Percentiles rank a stretch among this genome's conserved stretches.
phyloP scores from a whole-genome alignment of 805 yeast genomes.

The Ogataea sp. region DNA sequence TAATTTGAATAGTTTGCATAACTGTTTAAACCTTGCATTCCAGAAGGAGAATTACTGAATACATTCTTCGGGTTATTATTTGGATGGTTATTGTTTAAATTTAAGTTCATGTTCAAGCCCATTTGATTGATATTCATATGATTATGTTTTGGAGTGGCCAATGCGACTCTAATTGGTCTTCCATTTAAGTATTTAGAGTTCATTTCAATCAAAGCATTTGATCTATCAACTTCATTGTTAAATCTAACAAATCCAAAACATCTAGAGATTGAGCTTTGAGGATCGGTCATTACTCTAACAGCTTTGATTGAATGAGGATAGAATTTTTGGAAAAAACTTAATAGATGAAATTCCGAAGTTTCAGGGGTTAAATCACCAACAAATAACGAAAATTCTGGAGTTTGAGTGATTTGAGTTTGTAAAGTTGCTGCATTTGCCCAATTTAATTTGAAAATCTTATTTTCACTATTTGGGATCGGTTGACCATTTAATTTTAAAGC shows the following conservation, averaged over 20 bases:
- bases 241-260: conserved; percentile 80
- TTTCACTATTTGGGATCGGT: conserved; percentile 46
- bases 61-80: not conserved
- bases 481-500: conserved; percentile 63
- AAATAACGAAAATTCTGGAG: conserved; percentile 70
- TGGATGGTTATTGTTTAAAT: not conserved
- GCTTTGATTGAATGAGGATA: conserved; percentile 62
- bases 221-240: conserved; percentile 60
- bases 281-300: conserved; percentile 82
- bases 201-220: conserved; percentile 63
- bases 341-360: conserved; percentile 72
- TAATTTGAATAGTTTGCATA: too few species aligned
- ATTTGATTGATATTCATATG: conserved; percentile 11
- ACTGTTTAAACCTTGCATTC: too few species aligned
- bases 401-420: conserved; percentile 58
- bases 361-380: conserved; percentile 79
- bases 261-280: conserved; percentile 66
- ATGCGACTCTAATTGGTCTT: conserved; percentile 65
- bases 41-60: too few species aligned
- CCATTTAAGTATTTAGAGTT: conserved; percentile 78
- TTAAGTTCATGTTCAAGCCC: too few species aligned
- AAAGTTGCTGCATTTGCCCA: conserved; percentile 85
- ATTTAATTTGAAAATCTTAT: conserved; percentile 62
- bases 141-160: conserved; percentile 65
- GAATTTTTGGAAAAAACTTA: conserved; percentile 65